A percentile compares a stretch with the other conserved stretches of the same genome.
phyloP scores from a whole-genome alignment of 1,284 basidiomycete genomes.

The Porodaedalea pini region DNA sequence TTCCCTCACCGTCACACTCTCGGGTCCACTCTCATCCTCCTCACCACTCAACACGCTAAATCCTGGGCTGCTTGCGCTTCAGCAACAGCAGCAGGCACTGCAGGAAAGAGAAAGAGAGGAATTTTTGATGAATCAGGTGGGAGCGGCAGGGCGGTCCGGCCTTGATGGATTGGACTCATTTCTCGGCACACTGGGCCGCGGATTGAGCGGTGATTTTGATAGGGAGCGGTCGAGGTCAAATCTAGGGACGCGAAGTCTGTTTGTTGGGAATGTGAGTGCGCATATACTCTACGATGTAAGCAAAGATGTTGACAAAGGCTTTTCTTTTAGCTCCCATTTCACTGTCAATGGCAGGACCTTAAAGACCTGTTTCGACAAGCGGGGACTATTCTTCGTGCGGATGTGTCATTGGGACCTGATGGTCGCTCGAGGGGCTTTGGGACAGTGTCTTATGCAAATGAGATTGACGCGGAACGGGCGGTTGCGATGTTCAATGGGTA shows the following conservation, averaged over 20 bases:
- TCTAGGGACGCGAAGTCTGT: constrained; percentile 54
- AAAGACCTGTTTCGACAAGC: constrained; percentile 90
- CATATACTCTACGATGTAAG: constrained; percentile 9
- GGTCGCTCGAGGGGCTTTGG: constrained; percentile 86
- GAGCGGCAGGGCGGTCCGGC: background rate
- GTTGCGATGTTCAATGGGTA: constrained; percentile 86
- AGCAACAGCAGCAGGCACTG: constrained; percentile 8
- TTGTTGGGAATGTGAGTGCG: constrained; percentile 60
- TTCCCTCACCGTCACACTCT: background rate
- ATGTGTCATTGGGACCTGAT: constrained; percentile 84
- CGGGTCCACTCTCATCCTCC: background rate
- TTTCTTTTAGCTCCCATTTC: constrained; percentile 77
- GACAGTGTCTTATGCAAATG: constrained; percentile 80
- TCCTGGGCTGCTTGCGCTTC: background rate
- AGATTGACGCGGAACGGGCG: constrained; percentile 83
- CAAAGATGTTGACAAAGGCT: constrained; percentile 14
- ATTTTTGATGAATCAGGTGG: background rate
- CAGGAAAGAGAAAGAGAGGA: constrained; percentile 2
- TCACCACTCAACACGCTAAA: background rate
- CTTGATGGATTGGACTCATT: background rate
- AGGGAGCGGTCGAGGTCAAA: constrained; percentile 12
- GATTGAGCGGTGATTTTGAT: background rate
- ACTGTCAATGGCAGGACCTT: constrained; percentile 97
- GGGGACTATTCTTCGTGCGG: constrained; percentile 83
- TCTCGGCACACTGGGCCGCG: background rate